A percentile compares a stretch with the other conserved stretches of the same genome.
Conservation (phyloP, 352 stramenopile genomes). For the Globisporangium canariense region DNA sequence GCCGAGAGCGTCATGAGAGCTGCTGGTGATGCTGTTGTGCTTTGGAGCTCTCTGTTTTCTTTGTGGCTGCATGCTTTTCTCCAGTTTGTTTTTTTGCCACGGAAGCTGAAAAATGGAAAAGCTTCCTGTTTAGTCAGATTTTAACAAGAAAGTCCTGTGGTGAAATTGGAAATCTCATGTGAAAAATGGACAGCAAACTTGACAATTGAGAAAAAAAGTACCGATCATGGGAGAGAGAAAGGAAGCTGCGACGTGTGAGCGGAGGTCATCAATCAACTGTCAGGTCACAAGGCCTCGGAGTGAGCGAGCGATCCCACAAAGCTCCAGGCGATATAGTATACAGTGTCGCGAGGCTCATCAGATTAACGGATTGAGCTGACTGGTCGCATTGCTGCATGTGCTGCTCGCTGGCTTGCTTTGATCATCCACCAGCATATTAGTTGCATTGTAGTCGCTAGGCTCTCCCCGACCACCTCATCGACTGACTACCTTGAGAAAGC, state of each 20-base stretch:
- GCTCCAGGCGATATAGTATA: too few relatives aligned
- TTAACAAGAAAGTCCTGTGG: background rate
- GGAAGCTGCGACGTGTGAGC: background rate
- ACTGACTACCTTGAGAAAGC: slow-evolving; percentile 7
- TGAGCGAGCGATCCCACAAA: background rate
- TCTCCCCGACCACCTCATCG: background rate
- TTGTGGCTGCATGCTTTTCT: background rate
- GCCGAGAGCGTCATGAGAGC: slow-evolving; percentile 41
- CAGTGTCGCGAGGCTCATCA: too few relatives aligned
- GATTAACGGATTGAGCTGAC: too few relatives aligned
- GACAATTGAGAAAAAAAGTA: background rate
- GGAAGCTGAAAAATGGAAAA: background rate
- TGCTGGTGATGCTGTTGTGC: background rate
- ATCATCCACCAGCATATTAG: too few relatives aligned
- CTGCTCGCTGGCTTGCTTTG: too few relatives aligned
- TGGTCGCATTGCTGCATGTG: too few relatives aligned
- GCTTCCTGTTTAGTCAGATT: background rate
- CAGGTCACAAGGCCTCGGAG: background rate
- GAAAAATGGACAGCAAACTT: too few relatives aligned
- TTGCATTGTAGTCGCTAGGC: background rate
- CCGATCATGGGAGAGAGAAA: slow-evolving; percentile 2
- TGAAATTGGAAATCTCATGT: background rate
- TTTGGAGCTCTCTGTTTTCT: background rate
- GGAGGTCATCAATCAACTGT: background rate
- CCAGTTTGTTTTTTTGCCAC: background rate